Base-by-base conservation (phyloP, 208 protist genomes). In the Leptomonas pyrrhocoris region DNA sequence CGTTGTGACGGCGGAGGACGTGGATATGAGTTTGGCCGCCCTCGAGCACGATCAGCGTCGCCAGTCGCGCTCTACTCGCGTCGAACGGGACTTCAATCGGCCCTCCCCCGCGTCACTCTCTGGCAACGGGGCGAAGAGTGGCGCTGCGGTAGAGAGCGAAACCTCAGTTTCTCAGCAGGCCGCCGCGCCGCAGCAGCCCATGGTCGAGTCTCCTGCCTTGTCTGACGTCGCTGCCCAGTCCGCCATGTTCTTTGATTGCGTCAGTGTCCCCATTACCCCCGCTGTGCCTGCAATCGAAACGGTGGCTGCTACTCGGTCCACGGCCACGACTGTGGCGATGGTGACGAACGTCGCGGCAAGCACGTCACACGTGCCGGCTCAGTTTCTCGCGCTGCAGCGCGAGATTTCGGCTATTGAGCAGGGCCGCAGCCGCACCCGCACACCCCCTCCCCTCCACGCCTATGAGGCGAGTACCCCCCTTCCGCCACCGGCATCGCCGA, bases 221-320 rank as follows among this genome's bases (percentile, higher is more conserved):
- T 74, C 77, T 0, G 77, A 78, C 16, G n/a, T 78, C 12, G 59
- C 54, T 2, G 50, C 40, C 15, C 43, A 57, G n/a, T 85, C 80
- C 5, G 75, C 70, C 15, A 74, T 83, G 59, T 90, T 90, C 60
- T 79, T 79, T 23, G 85, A 87, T 49, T 90, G 85, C 48, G 57
- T 82, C 21, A 91, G 79, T 51, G 79, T 69, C 0, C 77, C 79
- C 6, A 43, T 69, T 1, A 85, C 85, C 0, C 82, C 83, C 21
- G 73, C 43, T 11, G 5, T 80, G 23, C 63, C 59, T 3, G 42
- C 19, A 0, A 16, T 56, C 28, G 64, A 51, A 19, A 27, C 38
- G 11, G 31, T 51, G n/a, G 55, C 34, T 12, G 55, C 2, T 48
- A 34, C 34, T 48, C 43, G 31, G 31, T 31, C 15, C 13, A 16